Evolutionary conservation across 2,329 filamentous ascomycete genomes (phyloP).

Genomic region (Apiospora pterosperma): DNA sequence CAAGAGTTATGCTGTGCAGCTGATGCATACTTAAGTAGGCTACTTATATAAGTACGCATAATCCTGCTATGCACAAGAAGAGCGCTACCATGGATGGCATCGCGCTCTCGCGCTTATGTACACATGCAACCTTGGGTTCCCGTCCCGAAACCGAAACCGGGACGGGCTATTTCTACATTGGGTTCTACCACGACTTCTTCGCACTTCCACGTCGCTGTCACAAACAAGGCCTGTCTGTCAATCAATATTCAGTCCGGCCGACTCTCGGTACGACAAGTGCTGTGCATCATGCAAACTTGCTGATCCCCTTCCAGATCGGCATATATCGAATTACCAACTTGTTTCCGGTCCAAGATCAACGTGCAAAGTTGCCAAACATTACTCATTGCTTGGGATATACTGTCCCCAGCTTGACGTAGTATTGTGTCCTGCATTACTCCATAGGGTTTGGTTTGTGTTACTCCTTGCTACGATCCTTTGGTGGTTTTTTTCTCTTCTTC

Average conservation of each 20-base stretch:
- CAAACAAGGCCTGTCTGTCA: no score
- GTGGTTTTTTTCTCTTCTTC: neutral
- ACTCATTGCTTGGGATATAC: neutral
- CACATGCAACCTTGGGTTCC: neutral
- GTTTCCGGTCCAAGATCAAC: neutral
- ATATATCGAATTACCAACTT: neutral
- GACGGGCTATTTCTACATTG: neutral
- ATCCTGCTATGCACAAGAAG: neutral
- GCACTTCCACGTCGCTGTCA: neutral
- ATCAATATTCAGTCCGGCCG: no score
- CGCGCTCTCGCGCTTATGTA: neutral
- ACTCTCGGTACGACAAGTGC: no score
- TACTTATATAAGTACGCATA: no score
- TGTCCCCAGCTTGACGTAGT: neutral
- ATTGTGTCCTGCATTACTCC: neutral
- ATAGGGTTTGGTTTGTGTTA: neutral
- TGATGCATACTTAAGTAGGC: no score
- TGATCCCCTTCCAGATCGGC: neutral
- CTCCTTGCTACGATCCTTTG: neutral
- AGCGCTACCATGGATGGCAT: neutral
- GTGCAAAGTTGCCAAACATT: neutral
- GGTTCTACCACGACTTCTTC: neutral
- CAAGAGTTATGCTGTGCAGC: neutral
- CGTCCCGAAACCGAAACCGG: neutral
- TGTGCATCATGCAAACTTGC: no score